Evolutionary conservation across 2,329 filamentous ascomycete genomes (phyloP).

Genomic region (Plenodomus tracheiphilus): DNA sequence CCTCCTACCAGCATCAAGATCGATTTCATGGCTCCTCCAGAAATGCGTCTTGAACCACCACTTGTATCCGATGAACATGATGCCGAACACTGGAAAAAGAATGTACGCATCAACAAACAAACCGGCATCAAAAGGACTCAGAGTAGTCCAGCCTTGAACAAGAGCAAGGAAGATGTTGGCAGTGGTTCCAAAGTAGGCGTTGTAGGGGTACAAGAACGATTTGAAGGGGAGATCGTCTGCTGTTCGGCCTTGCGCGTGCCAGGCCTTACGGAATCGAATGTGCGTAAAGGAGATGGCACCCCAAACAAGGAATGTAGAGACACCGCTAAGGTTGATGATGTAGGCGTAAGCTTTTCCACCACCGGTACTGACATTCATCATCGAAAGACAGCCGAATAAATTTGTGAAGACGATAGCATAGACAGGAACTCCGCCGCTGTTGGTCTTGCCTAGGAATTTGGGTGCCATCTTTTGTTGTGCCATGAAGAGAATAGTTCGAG

Average conservation of each 20-base stretch:
- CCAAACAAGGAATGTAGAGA: conserved; percentile 74
- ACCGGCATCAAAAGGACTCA: conserved; percentile 55
- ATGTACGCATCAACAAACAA: conserved; percentile 60
- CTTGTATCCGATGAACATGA: conserved; percentile 55
- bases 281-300: conserved; percentile 71
- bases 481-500: conserved; percentile 75
- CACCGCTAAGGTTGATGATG: conserved; percentile 71
- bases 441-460: conserved; percentile 68
- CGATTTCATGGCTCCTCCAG: conserved; percentile 42
- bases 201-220: conserved; percentile 54
- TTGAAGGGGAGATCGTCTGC: conserved; percentile 53
- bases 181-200: conserved; percentile 53
- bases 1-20: conserved; percentile 44
- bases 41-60: conserved; percentile 46
- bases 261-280: conserved; percentile 69
- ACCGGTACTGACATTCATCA: conserved; percentile 73
- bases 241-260: conserved; percentile 47
- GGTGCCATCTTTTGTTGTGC: conserved; percentile 74
- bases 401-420: conserved; percentile 69
- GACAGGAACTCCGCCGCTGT: conserved; percentile 64
- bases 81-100: conserved; percentile 54
- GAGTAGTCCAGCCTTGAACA: conserved; percentile 58
- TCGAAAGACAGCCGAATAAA: conserved; percentile 69
- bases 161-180: conserved; percentile 57
- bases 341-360: conserved; percentile 67